Conservation (phyloP, 2,329 filamentous ascomycete species). For the Pseudogymnoascus sp. region DNA sequence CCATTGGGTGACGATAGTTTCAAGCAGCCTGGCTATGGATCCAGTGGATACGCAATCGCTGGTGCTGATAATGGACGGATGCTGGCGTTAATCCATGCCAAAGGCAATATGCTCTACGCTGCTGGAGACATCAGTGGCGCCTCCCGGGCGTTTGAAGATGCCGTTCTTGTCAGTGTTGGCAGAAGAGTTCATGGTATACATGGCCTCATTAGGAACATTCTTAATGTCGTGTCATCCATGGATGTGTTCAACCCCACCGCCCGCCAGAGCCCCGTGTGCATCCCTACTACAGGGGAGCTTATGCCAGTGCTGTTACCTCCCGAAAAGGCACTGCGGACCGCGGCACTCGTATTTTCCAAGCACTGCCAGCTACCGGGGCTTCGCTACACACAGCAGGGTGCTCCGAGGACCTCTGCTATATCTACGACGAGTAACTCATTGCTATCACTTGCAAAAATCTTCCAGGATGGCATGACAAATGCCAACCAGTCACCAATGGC, state of each 20-base stretch:
- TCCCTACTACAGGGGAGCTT: constrained; percentile 1
- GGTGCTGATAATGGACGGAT: constrained; percentile 87
- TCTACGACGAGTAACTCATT: constrained; percentile 94
- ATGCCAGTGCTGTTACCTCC: constrained; percentile 70
- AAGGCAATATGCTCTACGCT: constrained; percentile 96
- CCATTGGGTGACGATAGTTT: constrained; percentile 19
- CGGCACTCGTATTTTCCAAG: constrained; percentile 70
- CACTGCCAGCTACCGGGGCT: constrained; percentile 75
- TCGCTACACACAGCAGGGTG: constrained; percentile 59
- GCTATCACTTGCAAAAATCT: constrained; percentile 91
- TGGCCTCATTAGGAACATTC: constrained; percentile 70
- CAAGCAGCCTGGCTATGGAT: constrained; percentile 49
- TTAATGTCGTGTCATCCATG: constrained; percentile 52
- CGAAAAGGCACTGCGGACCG: constrained; percentile 73
- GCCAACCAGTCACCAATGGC: constrained; percentile 44
- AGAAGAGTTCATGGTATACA: constrained; percentile 62
- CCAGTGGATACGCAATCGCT: constrained; percentile 77
- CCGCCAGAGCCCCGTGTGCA: neutral
- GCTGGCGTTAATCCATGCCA: constrained; percentile 88
- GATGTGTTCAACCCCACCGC: constrained; percentile 10
- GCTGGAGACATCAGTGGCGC: constrained; percentile 74
- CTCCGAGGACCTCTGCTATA: constrained; percentile 69
- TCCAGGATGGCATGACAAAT: constrained; percentile 88
- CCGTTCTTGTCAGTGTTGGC: constrained; percentile 80
- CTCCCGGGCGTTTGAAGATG: constrained; percentile 87